These are phyloP conservation scores for Pyrus pyrifolia DNA, from an alignment of 306 rosid species.

Conservation along the genomic window DNA sequence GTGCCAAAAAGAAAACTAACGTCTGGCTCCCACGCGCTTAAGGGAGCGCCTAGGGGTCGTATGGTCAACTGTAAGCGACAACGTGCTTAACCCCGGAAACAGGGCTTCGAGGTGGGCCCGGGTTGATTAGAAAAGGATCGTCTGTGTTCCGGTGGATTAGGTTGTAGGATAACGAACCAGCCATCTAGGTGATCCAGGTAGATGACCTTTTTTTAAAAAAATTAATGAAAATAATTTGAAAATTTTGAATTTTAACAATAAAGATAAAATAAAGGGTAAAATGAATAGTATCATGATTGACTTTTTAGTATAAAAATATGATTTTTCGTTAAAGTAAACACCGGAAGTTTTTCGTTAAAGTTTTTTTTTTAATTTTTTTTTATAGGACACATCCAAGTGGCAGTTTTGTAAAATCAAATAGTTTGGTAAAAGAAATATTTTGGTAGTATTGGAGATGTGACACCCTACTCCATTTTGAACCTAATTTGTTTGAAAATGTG, in stretches of 20 bases:
- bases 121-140: neutral
- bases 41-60: slow-evolving; percentile 26
- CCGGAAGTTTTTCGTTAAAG: too few relatives aligned
- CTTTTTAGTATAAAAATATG: too few relatives aligned
- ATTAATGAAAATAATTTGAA: too few relatives aligned
- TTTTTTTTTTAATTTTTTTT: too few relatives aligned
- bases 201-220: neutral
- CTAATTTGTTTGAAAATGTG: neutral
- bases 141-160: neutral
- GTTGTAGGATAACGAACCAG: neutral
- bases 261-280: too few relatives aligned
- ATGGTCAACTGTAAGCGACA: slow-evolving; percentile 43
- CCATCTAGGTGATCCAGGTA: neutral
- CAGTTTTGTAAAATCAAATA: neutral
- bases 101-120: slow-evolving; percentile 26
- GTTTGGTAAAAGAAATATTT: neutral
- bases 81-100: slow-evolving; percentile 6
- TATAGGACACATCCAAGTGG: neutral
- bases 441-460: slow-evolving; percentile 8
- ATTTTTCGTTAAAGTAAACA: too few relatives aligned
- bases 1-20: slow-evolving; percentile 32
- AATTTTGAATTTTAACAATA: too few relatives aligned
- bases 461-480: neutral
- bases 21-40: slow-evolving; percentile 17
- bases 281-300: too few relatives aligned